Percentiles rank a stretch among this genome's conserved stretches.
Evolutionary conservation across 2,329 filamentous ascomycete species (phyloP).

Genomic region (Aspergillus ustus): DNA sequence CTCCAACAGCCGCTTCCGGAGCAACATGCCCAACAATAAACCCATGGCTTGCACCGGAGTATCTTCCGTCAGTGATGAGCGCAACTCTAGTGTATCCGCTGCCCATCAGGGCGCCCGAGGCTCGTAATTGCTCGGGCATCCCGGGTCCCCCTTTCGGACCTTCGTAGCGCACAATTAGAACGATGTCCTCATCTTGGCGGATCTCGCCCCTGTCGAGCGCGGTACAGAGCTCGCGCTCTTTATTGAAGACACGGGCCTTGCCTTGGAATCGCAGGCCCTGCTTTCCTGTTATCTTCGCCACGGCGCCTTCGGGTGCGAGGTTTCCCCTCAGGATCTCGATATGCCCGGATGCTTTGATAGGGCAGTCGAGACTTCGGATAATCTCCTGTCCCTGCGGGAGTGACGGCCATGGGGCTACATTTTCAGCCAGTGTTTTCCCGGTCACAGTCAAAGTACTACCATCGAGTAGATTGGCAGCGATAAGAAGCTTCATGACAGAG

Average conservation of each 20-base stretch:
- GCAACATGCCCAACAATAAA: constrained; percentile 94
- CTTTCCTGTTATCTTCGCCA: constrained; percentile 96
- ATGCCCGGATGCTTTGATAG: constrained; percentile 85
- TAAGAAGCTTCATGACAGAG: constrained; percentile 81
- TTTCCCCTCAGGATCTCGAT: constrained; percentile 88
- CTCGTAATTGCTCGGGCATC: constrained; percentile 94
- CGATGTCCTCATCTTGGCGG: constrained; percentile 76
- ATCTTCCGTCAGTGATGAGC: constrained; percentile 88
- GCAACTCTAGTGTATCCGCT: constrained; percentile 86
- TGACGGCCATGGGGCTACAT: constrained; percentile 75
- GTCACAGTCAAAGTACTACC: constrained; percentile 81
- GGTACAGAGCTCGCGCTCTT: constrained; percentile 76
- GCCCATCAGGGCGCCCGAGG: constrained; percentile 89
- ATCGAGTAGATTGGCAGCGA: constrained; percentile 75
- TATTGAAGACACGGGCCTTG: constrained; percentile 81
- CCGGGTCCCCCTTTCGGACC: constrained; percentile 91
- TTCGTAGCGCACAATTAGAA: constrained; percentile 90
- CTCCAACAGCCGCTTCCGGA: constrained; percentile 86
- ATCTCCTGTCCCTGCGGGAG: constrained; percentile 80
- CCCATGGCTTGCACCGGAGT: constrained; percentile 84
- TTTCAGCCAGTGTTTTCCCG: constrained; percentile 80
- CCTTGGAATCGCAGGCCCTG: constrained; percentile 84
- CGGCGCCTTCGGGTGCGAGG: constrained; percentile 83
- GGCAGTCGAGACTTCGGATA: constrained; percentile 78
- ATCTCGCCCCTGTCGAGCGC: constrained; percentile 75